Percentiles rank a stretch among this genome's conserved stretches.
phyloP scores from a whole-genome alignment of 257 asterid genomes.

The Voacanga thouarsii region DNA sequence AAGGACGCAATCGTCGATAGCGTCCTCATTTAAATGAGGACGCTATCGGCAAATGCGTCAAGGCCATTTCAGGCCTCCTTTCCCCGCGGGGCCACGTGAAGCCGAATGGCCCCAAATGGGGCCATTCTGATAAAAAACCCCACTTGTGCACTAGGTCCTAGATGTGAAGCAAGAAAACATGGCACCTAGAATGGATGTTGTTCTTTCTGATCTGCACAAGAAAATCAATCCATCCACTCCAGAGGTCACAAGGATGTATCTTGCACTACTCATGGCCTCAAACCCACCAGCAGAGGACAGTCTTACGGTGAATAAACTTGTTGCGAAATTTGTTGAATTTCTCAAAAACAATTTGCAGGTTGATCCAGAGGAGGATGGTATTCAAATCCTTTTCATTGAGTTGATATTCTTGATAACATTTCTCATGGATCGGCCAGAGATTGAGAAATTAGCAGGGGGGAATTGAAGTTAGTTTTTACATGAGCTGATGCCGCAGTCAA shows the following conservation, averaged over 20 bases:
- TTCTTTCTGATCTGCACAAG: background rate
- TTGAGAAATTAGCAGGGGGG: background rate
- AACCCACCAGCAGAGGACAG: background rate
- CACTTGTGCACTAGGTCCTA: background rate
- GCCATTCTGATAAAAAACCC: no score
- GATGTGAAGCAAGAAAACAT: no score
- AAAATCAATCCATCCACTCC: background rate
- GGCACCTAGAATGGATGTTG: background rate
- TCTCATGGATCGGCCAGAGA: background rate
- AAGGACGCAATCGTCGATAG: no score
- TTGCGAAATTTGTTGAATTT: background rate
- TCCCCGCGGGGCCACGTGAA: no score
- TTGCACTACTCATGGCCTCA: background rate
- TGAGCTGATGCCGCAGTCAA: background rate
- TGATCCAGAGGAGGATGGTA: background rate
- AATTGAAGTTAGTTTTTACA: background rate
- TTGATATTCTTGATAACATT: background rate
- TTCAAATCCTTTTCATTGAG: background rate
- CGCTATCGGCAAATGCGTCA: no score
- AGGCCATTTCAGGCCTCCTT: no score
- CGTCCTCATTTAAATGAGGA: no score
- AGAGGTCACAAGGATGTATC: background rate
- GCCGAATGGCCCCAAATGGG: no score
- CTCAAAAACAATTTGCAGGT: background rate
- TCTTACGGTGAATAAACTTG: background rate